A percentile compares a stretch with the other conserved stretches of the same genome.
phyloP scores from a whole-genome alignment of 768 basidiomycete genomes.

The Podaxis sp. region DNA sequence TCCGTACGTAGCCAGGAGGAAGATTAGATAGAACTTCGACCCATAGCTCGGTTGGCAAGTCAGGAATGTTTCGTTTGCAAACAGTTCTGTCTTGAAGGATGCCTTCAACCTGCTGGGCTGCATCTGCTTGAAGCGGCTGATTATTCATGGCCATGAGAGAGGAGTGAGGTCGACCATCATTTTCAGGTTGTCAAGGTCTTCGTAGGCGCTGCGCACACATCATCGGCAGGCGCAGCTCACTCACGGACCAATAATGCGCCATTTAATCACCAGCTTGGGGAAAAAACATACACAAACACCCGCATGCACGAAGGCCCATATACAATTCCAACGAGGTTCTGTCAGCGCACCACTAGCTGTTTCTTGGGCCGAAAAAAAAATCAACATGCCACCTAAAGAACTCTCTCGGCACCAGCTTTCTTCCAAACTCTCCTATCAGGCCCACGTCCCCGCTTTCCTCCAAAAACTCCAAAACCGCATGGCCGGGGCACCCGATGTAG shows the following conservation, averaged over 20 bases:
- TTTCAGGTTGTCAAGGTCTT: background rate
- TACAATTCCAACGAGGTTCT: no score
- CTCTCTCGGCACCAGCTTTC: constrained; percentile 72
- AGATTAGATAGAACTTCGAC: constrained; percentile 24
- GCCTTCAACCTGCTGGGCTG: background rate
- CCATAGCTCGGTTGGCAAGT: constrained; percentile 26
- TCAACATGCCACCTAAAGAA: constrained; percentile 51
- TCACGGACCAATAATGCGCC: no score
- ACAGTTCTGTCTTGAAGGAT: background rate
- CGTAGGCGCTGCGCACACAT: no score
- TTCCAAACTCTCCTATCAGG: constrained; percentile 62
- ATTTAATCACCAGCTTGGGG: background rate
- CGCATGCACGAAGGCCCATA: background rate
- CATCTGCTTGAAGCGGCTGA: background rate
- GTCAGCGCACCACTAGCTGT: no score
- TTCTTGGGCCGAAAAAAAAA: background rate
- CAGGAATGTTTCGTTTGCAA: constrained; percentile 12
- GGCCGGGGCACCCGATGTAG: constrained; percentile 49
- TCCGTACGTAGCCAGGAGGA: constrained; percentile 19
- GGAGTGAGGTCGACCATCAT: background rate
- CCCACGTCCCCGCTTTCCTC: constrained; percentile 61
- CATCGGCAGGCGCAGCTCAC: no score
- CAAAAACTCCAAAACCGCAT: constrained; percentile 63
- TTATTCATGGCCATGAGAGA: background rate
- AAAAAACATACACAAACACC: background rate